Evolutionary conservation across 2,329 filamentous ascomycete genomes (phyloP), one percentile per base, ranked within the genome.

Genomic region (Phoma sp.): DNA sequence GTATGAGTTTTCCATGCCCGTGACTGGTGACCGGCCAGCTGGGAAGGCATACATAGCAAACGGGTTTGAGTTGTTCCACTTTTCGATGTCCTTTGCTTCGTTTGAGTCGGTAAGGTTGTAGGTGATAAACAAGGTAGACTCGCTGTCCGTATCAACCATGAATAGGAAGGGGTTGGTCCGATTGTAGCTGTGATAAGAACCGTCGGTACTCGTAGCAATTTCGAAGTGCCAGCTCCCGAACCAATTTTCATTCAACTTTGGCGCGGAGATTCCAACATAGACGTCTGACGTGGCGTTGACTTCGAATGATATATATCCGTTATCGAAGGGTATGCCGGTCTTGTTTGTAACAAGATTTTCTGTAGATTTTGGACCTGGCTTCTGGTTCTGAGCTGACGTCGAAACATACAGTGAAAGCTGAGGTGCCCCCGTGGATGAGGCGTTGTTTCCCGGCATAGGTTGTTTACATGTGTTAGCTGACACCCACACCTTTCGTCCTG

Each of bases 401-500:
- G 92, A 96, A 40, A 96, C 80, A 67, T 89, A 96, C 9, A 98
- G 77, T 11, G 84, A 84, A 43, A 98, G 82, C 66, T 96, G 92
- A 11, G 90, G 84, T 1, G 78, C 72, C 12, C 63, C 64, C 10
- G 62, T 68, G 12, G 76, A 73, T 45, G 76, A 79, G 20, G 78
- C 77, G 2, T 78, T 78, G 7, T 76, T 77, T 33, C 83, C 84
- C 33, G 81, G 79, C 17, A 76, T 71, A 11, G 93, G 95, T 65
- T 96, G 92, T 21, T 85, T 75, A 74, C 95, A 99, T 1, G 91
- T 93, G 62, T 92, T 98, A 36, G 92, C 86, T 2, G 92, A 92
- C 47, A 99, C 82, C 73, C 89, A 97, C 3, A 98, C 79, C 14
- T 74, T 74, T 20, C 75, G 69, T 20, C 69, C 66, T 25, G 64